phyloP scores from a whole-genome alignment of 1,284 basidiomycete species.

The Exobasidium rhododendri region DNA sequence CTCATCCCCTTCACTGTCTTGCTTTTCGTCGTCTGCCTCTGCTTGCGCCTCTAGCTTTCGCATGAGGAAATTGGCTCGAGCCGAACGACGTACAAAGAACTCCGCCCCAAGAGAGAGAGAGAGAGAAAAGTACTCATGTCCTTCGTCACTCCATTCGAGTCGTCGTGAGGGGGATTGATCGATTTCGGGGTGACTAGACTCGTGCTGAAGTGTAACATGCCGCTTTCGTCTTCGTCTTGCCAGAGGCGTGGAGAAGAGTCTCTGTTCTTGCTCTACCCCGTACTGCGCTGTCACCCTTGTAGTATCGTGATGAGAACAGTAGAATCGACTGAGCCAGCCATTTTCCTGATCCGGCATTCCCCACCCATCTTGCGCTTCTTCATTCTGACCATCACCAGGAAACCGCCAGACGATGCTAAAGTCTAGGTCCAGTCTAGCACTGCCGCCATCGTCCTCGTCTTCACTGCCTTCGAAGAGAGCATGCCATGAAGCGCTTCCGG shows the following conservation, averaged over 20 bases:
- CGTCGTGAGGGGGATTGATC: neutral
- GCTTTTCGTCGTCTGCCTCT: neutral
- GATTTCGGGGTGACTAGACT: neutral
- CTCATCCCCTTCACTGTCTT: neutral
- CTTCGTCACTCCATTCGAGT: conserved; percentile 42
- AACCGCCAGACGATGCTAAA: conserved; percentile 46
- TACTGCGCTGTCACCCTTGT: neutral
- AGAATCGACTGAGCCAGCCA: conserved; percentile 48
- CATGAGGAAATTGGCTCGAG: conserved; percentile 41
- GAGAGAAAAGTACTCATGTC: conserved; percentile 43
- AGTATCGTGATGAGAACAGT: conserved; percentile 19
- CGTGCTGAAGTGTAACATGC: neutral
- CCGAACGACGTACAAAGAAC: conserved; percentile 44
- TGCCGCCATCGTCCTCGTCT: conserved; percentile 16
- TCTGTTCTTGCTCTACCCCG: neutral
- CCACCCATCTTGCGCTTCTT: conserved; percentile 32
- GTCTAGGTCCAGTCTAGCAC: conserved; percentile 34
- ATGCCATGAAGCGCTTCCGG: conserved; percentile 35
- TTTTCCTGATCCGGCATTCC: conserved; percentile 42
- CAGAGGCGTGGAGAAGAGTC: conserved; percentile 1
- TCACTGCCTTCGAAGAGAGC: conserved; percentile 35
- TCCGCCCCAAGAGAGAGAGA: conserved; percentile 42
- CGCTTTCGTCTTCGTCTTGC: neutral
- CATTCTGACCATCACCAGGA: conserved; percentile 42
- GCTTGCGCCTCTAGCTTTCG: conserved; percentile 32